Conservation (phyloP, 441 rosid genomes). For the Codiaeum variegatum region DNA sequence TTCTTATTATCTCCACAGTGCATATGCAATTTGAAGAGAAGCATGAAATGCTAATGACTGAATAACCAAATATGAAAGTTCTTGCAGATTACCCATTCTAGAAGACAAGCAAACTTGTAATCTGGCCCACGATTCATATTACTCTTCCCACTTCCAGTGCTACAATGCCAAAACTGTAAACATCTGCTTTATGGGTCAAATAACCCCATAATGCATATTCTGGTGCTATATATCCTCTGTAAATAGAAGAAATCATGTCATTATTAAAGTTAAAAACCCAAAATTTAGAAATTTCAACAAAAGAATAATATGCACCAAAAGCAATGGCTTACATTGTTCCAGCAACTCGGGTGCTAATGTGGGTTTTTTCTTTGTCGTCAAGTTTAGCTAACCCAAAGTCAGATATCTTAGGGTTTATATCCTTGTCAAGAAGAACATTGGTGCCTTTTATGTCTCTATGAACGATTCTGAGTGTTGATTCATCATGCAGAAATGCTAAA, state of each 20-base stretch:
- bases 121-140: conserved; percentile 48
- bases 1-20: not conserved
- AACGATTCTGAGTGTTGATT: conserved; percentile 54
- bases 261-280: not conserved
- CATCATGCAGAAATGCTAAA: conserved; percentile 65
- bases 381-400: conserved; percentile 77
- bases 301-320: not conserved
- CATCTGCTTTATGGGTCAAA: conserved; percentile 55
- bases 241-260: not conserved
- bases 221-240: conserved; percentile 68
- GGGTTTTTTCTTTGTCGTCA: conserved; percentile 66
- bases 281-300: not conserved
- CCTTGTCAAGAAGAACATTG: conserved; percentile 64
- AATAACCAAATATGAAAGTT: not conserved
- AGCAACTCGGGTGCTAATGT: conserved; percentile 69
- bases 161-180: conserved; percentile 58
- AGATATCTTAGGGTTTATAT: conserved; percentile 56
- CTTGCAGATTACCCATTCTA: conserved; percentile 40
- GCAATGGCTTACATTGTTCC: conserved; percentile 60
- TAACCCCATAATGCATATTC: conserved; percentile 64
- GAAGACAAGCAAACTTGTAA: conserved; percentile 51
- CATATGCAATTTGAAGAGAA: not conserved
- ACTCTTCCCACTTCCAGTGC: conserved; percentile 56
- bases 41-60: not conserved
- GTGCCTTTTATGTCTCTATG: conserved; percentile 78